Percentiles rank a stretch among this genome's conserved stretches.
Evolutionary conservation across 2,329 filamentous ascomycete genomes (phyloP).

Genomic region (Diaporthe nobilis): DNA sequence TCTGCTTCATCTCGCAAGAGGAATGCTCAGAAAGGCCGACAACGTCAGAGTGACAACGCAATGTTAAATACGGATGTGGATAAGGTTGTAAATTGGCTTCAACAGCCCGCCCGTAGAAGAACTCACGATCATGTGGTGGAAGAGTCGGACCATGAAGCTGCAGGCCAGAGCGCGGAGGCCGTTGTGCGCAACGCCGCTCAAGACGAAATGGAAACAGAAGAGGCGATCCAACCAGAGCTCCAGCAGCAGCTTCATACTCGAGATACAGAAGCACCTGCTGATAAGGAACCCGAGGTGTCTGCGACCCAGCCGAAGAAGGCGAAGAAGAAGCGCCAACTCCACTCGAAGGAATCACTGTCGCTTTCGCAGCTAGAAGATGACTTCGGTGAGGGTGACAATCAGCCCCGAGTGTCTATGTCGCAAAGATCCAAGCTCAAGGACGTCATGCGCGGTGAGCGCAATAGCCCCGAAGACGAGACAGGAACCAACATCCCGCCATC

Average conservation of each 20-base stretch:
- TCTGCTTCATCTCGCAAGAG: background rate
- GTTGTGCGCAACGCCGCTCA: background rate
- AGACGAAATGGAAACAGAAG: background rate
- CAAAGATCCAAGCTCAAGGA: constrained; percentile 29
- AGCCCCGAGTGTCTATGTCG: constrained; percentile 31
- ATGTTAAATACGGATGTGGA: background rate
- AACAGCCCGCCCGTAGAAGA: background rate
- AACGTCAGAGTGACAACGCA: background rate
- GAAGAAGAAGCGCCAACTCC: constrained; percentile 35
- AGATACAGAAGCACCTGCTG: background rate
- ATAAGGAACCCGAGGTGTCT: constrained; percentile 3
- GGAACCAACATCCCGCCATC: constrained; percentile 3
- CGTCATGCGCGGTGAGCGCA: constrained; percentile 17
- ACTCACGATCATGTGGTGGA: background rate
- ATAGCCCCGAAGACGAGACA: constrained; percentile 1
- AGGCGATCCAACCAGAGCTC: background rate
- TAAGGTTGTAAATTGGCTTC: background rate
- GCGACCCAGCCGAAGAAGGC: background rate
- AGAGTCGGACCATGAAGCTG: background rate
- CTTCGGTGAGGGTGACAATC: constrained; percentile 20
- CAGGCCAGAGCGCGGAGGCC: background rate
- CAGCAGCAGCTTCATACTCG: background rate
- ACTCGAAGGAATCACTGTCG: constrained; percentile 30
- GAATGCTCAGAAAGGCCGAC: background rate
- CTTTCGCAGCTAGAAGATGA: constrained; percentile 40